Evolutionary conservation across 225 moss, liverwort and hornwort genomes (phyloP).

Genomic region (Thuidium tamariscinum): DNA sequence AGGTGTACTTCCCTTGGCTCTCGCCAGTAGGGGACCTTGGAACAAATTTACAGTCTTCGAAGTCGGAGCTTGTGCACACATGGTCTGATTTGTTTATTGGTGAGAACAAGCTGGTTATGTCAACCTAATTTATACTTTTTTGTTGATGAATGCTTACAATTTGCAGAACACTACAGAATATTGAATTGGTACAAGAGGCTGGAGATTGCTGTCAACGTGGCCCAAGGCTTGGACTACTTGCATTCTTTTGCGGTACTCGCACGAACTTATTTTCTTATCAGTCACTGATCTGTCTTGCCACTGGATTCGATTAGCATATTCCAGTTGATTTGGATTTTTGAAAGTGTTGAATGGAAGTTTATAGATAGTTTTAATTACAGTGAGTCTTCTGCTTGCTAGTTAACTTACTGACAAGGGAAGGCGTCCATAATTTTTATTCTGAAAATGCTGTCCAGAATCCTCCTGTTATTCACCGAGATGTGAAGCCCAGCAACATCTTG

Average conservation of each 20-base stretch:
- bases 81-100: not conserved
- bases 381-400: not conserved
- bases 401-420: not conserved
- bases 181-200: conserved; percentile 34
- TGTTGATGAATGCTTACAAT: not conserved
- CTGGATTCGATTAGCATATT: not conserved
- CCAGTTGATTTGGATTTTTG: not conserved
- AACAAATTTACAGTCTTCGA: not conserved
- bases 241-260: conserved; percentile 34
- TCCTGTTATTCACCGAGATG: conserved; percentile 39
- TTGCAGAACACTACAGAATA: not conserved
- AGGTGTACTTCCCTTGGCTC: not conserved
- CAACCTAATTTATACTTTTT: not conserved
- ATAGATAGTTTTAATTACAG: no score
- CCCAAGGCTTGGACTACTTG: conserved; percentile 50
- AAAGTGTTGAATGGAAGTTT: not conserved
- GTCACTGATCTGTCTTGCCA: not conserved
- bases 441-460: conserved; percentile 16
- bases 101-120: not conserved
- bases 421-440: not conserved
- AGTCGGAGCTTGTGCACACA: not conserved
- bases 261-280: not conserved
- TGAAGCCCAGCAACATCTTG: conserved; percentile 47
- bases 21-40: not conserved
- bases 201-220: conserved; percentile 40